Evolutionary conservation across 805 yeast species (phyloP).

Genomic region (Tanozyma kutaoensis): DNA sequence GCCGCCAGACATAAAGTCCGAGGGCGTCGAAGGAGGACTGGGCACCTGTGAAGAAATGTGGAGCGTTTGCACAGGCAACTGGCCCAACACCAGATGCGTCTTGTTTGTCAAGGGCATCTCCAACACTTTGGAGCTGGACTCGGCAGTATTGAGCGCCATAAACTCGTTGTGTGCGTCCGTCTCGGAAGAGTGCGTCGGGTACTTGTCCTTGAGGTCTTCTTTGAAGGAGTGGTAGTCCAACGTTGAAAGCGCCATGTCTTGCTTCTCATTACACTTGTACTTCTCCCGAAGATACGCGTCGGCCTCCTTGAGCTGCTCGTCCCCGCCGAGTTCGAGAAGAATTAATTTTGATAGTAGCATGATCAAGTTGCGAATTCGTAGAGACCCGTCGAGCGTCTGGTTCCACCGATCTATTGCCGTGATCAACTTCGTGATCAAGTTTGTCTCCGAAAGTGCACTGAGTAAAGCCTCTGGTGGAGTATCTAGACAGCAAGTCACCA

Average conservation of each 20-base stretch:
- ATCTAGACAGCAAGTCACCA: too few species aligned
- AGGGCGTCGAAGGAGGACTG: constrained; percentile 48
- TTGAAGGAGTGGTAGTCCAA: constrained; percentile 74
- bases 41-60: constrained; percentile 86
- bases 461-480: too few species aligned
- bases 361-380: constrained; percentile 46
- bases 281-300: constrained; percentile 32
- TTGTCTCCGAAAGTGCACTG: constrained; percentile 11
- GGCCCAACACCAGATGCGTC: constrained; percentile 26
- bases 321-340: constrained; percentile 51
- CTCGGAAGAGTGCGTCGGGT: constrained; percentile 29
- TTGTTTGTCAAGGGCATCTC: constrained; percentile 44
- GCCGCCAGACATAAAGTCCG: constrained; percentile 33
- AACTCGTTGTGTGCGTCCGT: constrained; percentile 12
- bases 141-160: constrained; percentile 28
- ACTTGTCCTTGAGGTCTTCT: constrained; percentile 61
- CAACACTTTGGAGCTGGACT: constrained; percentile 45
- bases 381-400: constrained; percentile 27
- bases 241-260: constrained; percentile 46
- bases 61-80: constrained; percentile 38
- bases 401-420: constrained; percentile 54
- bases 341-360: constrained; percentile 40
- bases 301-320: constrained; percentile 21
- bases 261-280: constrained; percentile 19
- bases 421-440: constrained; percentile 31